Percentiles rank a stretch among this genome's conserved stretches.
These are phyloP conservation scores for Agroathelia rolfsii DNA, from an alignment of 1,284 basidiomycete species.

Conservation along the genomic window DNA sequence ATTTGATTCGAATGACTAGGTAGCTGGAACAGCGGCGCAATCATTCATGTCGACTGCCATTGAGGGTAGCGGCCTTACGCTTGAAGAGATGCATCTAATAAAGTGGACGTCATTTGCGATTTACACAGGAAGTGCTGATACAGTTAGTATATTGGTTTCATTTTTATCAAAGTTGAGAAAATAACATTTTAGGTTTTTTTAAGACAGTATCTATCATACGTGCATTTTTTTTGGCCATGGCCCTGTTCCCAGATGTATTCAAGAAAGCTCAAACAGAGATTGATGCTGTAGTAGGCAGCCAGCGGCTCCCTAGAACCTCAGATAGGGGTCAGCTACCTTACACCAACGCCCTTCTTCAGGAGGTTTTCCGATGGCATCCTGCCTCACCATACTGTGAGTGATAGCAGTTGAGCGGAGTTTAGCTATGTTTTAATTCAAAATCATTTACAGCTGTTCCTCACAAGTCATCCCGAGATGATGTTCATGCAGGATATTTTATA, in stretches of 20 bases:
- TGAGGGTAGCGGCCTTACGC: conserved; percentile 32
- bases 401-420: conserved; percentile 1
- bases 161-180: conserved; percentile 2
- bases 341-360: conserved; percentile 47
- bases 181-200: conserved; percentile 2
- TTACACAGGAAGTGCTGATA: conserved; percentile 50
- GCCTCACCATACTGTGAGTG: conserved; percentile 39
- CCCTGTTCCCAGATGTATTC: conserved; percentile 38
- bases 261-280: conserved; percentile 52
- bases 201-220: conserved; percentile 42
- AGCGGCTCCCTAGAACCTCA: conserved; percentile 49
- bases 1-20: no score
- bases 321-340: conserved; percentile 54
- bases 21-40: conserved; percentile 36
- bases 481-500: conserved; percentile 41
- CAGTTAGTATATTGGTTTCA: conserved; percentile 34
- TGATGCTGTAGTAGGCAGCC: conserved; percentile 45
- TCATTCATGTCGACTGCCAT: conserved; percentile 45
- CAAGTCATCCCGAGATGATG: conserved; percentile 41
- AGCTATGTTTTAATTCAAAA: conserved; percentile 6
- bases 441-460: conserved; percentile 37
- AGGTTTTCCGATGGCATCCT: conserved; percentile 54
- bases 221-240: conserved; percentile 44
- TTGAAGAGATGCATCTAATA: conserved; percentile 41
- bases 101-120: conserved; percentile 54